Percentiles rank a stretch among this genome's conserved stretches.
Evolutionary conservation across 805 yeast species (phyloP).

Genomic region (Starmerella gropengiesseri): DNA sequence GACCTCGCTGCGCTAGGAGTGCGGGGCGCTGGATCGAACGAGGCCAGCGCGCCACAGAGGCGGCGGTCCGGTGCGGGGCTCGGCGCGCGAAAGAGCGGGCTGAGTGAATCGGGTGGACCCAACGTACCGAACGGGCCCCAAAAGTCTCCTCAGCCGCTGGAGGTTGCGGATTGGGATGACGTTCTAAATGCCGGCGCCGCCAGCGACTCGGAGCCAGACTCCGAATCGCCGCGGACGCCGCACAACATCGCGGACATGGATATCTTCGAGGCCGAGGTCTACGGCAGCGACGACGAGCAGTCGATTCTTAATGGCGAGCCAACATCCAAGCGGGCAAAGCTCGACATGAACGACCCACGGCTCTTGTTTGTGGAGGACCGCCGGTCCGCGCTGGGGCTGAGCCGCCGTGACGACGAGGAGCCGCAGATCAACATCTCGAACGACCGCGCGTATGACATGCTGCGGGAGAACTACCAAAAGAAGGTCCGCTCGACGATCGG

Average conservation of each 20-base stretch:
- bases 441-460: constrained; percentile 71
- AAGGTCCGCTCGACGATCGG: constrained; percentile 90
- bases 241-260: constrained; percentile 16
- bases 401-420: constrained; percentile 23
- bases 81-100: background rate
- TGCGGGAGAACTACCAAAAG: constrained; percentile 78
- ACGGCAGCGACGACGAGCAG: constrained; percentile 40
- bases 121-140: too few relatives aligned
- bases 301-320: constrained; percentile 57
- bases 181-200: constrained; percentile 38
- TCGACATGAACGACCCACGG: constrained; percentile 83
- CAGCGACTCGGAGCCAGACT: constrained; percentile 50
- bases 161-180: constrained; percentile 27
- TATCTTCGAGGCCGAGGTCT: constrained; percentile 27
- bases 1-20: background rate
- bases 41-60: background rate
- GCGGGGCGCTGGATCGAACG: background rate
- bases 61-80: too few relatives aligned
- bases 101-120: background rate
- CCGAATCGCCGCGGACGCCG: constrained; percentile 3
- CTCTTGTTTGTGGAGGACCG: constrained; percentile 51
- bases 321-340: constrained; percentile 28
- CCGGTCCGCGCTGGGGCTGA: constrained; percentile 14
- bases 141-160: constrained; percentile 19
- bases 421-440: constrained; percentile 74